A percentile compares a stretch with the other conserved stretches of the same genome.
These are phyloP conservation scores for Naganishia liquefaciens DNA, from an alignment of 1,284 basidiomycete species.

Conservation along the genomic window DNA sequence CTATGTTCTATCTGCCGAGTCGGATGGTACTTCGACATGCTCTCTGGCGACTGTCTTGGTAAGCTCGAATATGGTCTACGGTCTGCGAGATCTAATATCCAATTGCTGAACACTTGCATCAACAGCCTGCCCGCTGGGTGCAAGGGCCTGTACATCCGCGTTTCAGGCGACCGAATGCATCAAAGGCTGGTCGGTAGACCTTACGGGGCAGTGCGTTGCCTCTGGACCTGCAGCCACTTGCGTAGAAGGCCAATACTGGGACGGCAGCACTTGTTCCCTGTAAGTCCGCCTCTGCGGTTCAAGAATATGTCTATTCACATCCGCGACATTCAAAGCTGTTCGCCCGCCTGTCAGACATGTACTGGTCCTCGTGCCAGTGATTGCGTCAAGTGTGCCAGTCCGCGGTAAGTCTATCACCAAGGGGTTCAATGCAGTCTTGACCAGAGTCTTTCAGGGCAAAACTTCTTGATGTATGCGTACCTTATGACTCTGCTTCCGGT, in stretches of 20 bases:
- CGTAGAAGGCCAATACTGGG: slow-evolving; percentile 45
- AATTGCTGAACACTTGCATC: slow-evolving; percentile 2
- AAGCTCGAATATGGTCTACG: slow-evolving; percentile 22
- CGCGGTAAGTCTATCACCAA: slow-evolving; percentile 32
- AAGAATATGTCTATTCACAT: background rate
- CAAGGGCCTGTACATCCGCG: slow-evolving; percentile 46
- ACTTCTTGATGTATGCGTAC: slow-evolving; percentile 50
- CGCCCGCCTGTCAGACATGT: slow-evolving; percentile 51
- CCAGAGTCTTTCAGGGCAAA: slow-evolving; percentile 34
- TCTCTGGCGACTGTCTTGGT: slow-evolving; percentile 49
- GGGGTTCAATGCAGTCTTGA: background rate
- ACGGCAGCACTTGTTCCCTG: slow-evolving; percentile 39
- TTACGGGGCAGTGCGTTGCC: slow-evolving; percentile 43
- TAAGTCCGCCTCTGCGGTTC: slow-evolving; percentile 32
- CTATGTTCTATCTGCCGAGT: slow-evolving; percentile 51
- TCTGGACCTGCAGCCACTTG: slow-evolving; percentile 40
- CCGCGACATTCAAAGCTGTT: slow-evolving; percentile 40
- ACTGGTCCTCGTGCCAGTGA: slow-evolving; percentile 44
- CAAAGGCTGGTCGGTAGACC: slow-evolving; percentile 38
- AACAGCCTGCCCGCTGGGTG: slow-evolving; percentile 53
- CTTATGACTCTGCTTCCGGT: slow-evolving; percentile 46
- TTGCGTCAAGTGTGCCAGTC: slow-evolving; percentile 48
- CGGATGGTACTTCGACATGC: slow-evolving; percentile 48
- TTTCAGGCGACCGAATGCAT: slow-evolving; percentile 43
- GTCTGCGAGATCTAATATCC: background rate